Percentiles rank a stretch among this genome's conserved stretches.
Evolutionary conservation across 148 eudicot genomes (phyloP).

Genomic region (Camellia lanceoleosa): DNA sequence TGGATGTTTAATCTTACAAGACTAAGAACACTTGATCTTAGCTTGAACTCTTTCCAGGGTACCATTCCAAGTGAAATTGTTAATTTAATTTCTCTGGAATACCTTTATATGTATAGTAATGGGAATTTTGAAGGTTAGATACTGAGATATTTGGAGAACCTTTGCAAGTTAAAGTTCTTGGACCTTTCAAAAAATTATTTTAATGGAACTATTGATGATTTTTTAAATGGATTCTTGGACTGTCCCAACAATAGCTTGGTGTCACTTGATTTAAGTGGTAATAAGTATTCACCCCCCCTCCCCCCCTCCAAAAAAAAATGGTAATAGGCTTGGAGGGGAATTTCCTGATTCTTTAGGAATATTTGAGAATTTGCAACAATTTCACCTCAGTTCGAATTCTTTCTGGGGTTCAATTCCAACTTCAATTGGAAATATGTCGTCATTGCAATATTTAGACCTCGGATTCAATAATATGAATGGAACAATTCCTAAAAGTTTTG

Average conservation of each 20-base stretch:
- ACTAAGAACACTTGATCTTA: too few relatives aligned
- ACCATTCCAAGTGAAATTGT: too few relatives aligned
- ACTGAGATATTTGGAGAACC: neutral
- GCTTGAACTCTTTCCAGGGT: too few relatives aligned
- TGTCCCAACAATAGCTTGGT: conserved; percentile 10
- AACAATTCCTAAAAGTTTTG: conserved; percentile 5
- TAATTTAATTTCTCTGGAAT: too few relatives aligned
- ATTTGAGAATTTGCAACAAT: neutral
- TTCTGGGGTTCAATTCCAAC: conserved; percentile 18
- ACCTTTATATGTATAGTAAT: too few relatives aligned
- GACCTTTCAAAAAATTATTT: neutral
- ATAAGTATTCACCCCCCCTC: too few relatives aligned
- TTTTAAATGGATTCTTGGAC: neutral
- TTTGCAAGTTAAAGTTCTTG: conserved; percentile 13
- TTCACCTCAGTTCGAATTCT: neutral
- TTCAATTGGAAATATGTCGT: conserved; percentile 15
- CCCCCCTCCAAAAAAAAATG: too few relatives aligned
- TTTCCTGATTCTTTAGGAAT: conserved; percentile 17
- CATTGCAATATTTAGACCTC: conserved; percentile 13
- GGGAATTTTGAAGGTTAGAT: too few relatives aligned
- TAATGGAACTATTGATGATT: neutral
- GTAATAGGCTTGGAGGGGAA: neutral
- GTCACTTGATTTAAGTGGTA: neutral
- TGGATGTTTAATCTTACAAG: too few relatives aligned
- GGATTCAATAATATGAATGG: conserved; percentile 1